Evolutionary conservation across 768 basidiomycete species (phyloP).

Genomic region (Lactifluus piperatus): DNA sequence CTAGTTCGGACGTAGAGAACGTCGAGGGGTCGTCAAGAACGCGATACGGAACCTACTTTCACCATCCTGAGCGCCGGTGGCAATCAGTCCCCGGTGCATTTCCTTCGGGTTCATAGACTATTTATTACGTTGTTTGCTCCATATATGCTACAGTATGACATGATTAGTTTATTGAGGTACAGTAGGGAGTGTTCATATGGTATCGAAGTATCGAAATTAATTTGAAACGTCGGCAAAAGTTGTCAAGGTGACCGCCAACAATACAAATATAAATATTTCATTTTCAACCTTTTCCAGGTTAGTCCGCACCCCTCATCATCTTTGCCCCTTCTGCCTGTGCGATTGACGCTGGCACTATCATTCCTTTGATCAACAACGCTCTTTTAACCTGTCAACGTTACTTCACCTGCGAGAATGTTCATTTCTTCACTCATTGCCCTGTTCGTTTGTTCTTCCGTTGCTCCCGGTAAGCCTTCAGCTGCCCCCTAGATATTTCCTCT

Average conservation of each 20-base stretch:
- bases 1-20: slow-evolving; percentile 20
- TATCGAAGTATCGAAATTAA: too few relatives aligned
- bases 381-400: neutral
- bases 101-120: slow-evolving; percentile 15
- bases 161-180: neutral
- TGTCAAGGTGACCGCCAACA: neutral
- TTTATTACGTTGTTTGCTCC: neutral
- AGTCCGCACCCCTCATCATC: neutral
- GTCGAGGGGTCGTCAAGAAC: slow-evolving; percentile 23
- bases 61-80: slow-evolving; percentile 69
- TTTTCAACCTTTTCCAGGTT: neutral
- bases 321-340: neutral
- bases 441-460: neutral
- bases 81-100: slow-evolving; percentile 56
- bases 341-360: neutral
- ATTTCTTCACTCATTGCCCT: neutral
- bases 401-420: neutral
- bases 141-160: neutral
- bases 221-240: too few relatives aligned
- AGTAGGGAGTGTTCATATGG: too few relatives aligned
- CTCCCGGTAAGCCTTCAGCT: neutral
- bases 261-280: too few relatives aligned
- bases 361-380: slow-evolving; percentile 4
- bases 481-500: neutral
- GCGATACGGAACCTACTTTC: slow-evolving; percentile 74